Percentiles rank a stretch among this genome's conserved stretches.
phyloP scores from a whole-genome alignment of 257 asterid genomes.

The Solanum ahanhuiri region DNA sequence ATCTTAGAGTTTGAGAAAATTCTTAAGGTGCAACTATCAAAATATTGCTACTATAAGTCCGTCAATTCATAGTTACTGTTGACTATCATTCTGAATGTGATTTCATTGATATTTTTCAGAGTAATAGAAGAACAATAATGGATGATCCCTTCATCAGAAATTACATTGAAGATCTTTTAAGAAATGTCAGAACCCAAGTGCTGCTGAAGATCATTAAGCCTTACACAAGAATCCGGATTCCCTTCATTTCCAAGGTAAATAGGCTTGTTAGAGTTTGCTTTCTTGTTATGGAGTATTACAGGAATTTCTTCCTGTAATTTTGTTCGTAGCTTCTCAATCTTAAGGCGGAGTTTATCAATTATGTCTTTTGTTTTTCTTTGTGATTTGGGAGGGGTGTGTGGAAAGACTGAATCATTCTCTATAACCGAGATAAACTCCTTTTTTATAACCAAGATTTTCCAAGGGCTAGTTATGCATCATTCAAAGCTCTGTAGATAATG shows the following conservation, averaged over 20 bases:
- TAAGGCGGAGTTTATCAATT: neutral
- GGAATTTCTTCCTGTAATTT: neutral
- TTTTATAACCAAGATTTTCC: neutral
- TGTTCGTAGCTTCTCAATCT: neutral
- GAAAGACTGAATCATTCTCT: neutral
- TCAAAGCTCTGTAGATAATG: neutral
- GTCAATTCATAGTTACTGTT: neutral
- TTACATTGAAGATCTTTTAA: constrained; percentile 96
- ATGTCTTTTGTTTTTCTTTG: neutral
- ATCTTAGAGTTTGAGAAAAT: constrained; percentile 94
- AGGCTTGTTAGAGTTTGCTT: neutral
- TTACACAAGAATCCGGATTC: constrained; percentile 88
- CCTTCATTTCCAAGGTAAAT: constrained; percentile 85
- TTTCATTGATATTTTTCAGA: constrained; percentile 31
- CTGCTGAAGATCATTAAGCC: constrained; percentile 96
- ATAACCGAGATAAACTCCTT: neutral
- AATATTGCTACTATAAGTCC: neutral
- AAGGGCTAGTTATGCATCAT: neutral
- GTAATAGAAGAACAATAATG: constrained; percentile 96
- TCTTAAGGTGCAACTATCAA: constrained; percentile 53
- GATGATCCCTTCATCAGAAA: constrained; percentile 93
- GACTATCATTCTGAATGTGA: neutral
- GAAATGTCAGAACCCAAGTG: constrained; percentile 96
- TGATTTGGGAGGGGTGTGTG: neutral
- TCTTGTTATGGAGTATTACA: neutral